phyloP scores from a whole-genome alignment of 495 filamentous ascomycete species.

The Neurospora cerealis region DNA sequence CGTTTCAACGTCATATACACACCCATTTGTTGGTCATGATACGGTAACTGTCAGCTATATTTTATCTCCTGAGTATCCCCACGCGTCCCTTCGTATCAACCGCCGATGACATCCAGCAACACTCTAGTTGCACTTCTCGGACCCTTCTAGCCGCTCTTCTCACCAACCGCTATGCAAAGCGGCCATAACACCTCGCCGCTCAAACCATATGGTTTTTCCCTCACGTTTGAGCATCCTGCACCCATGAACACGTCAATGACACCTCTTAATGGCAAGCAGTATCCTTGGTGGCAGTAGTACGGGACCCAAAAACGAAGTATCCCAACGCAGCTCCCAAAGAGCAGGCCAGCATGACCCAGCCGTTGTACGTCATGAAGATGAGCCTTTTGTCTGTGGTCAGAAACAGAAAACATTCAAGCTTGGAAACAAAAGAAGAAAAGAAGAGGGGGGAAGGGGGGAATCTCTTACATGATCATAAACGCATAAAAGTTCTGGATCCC shows the following conservation, averaged over 20 bases:
- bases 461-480: constrained; percentile 94
- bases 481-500: constrained; percentile 95
- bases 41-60: neutral
- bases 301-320: constrained; percentile 69
- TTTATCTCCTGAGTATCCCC: neutral
- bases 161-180: neutral
- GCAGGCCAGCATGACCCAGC: constrained; percentile 89
- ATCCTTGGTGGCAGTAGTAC: constrained; percentile 61
- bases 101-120: neutral
- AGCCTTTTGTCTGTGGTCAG: constrained; percentile 47
- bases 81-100: neutral
- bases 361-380: constrained; percentile 99
- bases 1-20: neutral
- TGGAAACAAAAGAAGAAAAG: too few relatives aligned
- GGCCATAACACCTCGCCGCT: neutral
- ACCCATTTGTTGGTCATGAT: neutral
- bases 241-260: neutral
- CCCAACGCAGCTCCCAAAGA: constrained; percentile 82
- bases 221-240: neutral
- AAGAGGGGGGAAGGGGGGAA: too few relatives aligned
- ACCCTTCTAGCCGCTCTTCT: neutral
- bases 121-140: neutral
- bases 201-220: neutral
- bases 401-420: neutral
- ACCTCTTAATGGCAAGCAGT: constrained; percentile 75